Base-by-base conservation (phyloP, 2,329 filamentous ascomycete species). In the Westerdykella ornata region DNA sequence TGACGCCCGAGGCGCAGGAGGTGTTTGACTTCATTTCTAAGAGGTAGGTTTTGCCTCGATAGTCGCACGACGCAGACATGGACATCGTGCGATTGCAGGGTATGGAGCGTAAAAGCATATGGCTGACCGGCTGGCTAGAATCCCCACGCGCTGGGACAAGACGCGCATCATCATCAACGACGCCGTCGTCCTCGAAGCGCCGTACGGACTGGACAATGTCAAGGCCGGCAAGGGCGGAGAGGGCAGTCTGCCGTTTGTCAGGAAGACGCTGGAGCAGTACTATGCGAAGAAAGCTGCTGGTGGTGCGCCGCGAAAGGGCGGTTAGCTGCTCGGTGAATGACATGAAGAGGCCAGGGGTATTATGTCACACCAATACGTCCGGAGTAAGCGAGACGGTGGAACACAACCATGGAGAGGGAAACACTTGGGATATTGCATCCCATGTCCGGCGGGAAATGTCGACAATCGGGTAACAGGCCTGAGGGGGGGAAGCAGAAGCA, bases 21-120 rank as follows among this genome's bases (percentile, higher is more conserved):
- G 67, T 83, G 13, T 83, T 79, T 52, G 78, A 82, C 65, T 72
- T 74, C 9, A 71, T 83, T 40, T 73, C 72, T 46, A 72, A 76
- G 52, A 78, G 77, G 61, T 80, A 56, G 47, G 70, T 60, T 37
- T 29, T n/a, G 14, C 31, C 9, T 22, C 20, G 20, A 5, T 22
- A 9, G 20, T 5, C 7, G 18, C 17, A 13, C 16, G 19, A 31
- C 13, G 11, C 8, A 15, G 4, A 11, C 13, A 14, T 19, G 20
- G 5, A 9, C 20, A 22, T 22, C 22, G 19, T 20, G n/a, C 14
- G 11, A 36, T 17, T 33, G 31, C 2, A 7, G 14, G 28, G 49
- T 54, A 37, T 53, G 8, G 4, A 4, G 22, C n/a, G n/a, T n/a
- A n/a, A n/a, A 26, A 11, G 22, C 46, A 19, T 17, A 28, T 8